Conservation (phyloP, 768 basidiomycete genomes). For the Pleurotus ostreatus region DNA sequence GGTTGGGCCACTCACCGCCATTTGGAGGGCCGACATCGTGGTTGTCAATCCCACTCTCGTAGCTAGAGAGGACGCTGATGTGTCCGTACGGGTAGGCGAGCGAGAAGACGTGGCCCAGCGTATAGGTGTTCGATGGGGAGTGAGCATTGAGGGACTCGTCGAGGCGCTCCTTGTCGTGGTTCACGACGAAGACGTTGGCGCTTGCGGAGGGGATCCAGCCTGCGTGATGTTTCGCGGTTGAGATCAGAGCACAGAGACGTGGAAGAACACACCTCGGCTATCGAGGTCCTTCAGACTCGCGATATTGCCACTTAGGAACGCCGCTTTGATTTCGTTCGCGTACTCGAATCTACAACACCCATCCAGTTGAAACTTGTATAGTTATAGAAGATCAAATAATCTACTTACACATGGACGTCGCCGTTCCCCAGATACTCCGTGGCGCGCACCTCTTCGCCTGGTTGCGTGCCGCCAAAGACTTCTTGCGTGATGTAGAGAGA, state of each 20-base stretch:
- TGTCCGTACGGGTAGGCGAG: constrained; percentile 49
- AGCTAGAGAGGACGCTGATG: constrained; percentile 42
- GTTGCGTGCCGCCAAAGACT: neutral
- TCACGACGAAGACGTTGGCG: constrained; percentile 46
- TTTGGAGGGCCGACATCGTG: constrained; percentile 60
- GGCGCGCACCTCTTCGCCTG: neutral
- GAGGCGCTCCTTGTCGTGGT: constrained; percentile 44
- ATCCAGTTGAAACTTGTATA: no score
- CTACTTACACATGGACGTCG: neutral
- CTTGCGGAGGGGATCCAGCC: constrained; percentile 37
- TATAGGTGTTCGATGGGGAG: constrained; percentile 42
- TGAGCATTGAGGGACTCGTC: constrained; percentile 37
- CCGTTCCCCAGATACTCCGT: neutral
- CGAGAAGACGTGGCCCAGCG: constrained; percentile 39
- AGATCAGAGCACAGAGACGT: no score
- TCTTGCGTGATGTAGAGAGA: neutral
- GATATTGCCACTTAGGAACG: neutral
- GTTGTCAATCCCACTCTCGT: constrained; percentile 22
- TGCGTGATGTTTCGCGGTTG: no score
- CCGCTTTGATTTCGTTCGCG: neutral
- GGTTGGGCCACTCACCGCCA: constrained; percentile 24
- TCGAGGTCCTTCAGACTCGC: neutral
- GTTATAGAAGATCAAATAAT: no score
- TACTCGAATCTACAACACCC: neutral
- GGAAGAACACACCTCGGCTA: neutral